Evolutionary conservation across 331 rosid species (phyloP).

Genomic region (Prunus yedoensis): DNA sequence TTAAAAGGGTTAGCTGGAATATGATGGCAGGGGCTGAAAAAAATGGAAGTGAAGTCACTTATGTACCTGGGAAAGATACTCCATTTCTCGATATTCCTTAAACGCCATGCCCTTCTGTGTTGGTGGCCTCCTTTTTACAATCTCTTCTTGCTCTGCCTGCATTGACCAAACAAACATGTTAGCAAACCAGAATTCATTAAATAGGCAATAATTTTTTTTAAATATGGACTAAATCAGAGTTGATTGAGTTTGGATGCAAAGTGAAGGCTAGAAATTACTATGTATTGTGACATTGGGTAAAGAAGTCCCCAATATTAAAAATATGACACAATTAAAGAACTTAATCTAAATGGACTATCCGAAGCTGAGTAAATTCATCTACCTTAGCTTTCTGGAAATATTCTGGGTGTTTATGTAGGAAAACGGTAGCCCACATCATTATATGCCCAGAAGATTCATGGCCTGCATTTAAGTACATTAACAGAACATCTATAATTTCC

Average conservation of each 20-base stretch:
- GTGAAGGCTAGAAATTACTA: not conserved
- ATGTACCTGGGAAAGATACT: conserved; percentile 69
- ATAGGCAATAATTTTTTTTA: not conserved
- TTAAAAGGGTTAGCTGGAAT: not conserved
- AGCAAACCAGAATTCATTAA: not conserved
- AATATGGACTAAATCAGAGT: not conserved
- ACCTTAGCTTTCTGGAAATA: conserved; percentile 72
- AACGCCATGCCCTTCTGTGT: conserved; percentile 66
- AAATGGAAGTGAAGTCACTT: conserved; percentile 3
- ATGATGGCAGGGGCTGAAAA: not conserved
- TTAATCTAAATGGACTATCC: not conserved
- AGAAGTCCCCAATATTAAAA: not conserved
- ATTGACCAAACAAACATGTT: conserved; percentile 1
- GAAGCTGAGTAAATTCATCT: not conserved
- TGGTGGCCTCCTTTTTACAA: conserved; percentile 57
- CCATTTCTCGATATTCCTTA: conserved; percentile 72
- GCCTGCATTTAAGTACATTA: conserved; percentile 95
- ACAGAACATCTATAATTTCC: conserved; percentile 67
- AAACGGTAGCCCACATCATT: conserved; percentile 76
- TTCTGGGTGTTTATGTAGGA: conserved; percentile 59
- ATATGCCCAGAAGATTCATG: conserved; percentile 96
- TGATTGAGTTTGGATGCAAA: not conserved
- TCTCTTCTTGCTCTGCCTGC: conserved; percentile 81
- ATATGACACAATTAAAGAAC: not conserved
- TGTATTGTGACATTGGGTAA: not conserved